Conservation (phyloP, 192 early-diverging fungal species). For the Umbelopsis isabellina region DNA sequence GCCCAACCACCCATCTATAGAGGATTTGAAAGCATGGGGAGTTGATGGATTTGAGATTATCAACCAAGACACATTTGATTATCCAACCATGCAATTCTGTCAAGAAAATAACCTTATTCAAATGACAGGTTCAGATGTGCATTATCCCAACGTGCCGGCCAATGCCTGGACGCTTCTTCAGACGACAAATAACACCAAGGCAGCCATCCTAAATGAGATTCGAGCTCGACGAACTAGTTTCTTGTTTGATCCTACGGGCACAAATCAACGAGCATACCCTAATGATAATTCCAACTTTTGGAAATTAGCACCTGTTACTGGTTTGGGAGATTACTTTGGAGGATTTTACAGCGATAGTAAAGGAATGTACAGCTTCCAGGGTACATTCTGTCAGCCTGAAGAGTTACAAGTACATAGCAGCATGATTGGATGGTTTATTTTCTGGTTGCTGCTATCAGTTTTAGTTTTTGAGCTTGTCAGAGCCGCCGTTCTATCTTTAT, state of each 20-base stretch:
- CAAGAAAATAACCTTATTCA: slow-evolving; percentile 51
- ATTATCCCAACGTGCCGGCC: slow-evolving; percentile 58
- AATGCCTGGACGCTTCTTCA: slow-evolving; percentile 67
- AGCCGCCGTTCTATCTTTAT: background rate
- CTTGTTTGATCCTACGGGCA: slow-evolving; percentile 69
- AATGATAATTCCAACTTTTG: slow-evolving; percentile 37
- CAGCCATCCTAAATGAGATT: slow-evolving; percentile 62
- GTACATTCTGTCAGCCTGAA: slow-evolving; percentile 64
- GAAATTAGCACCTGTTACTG: slow-evolving; percentile 52
- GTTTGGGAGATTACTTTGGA: slow-evolving; percentile 58
- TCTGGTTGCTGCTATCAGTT: slow-evolving; percentile 42
- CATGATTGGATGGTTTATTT: slow-evolving; percentile 51
- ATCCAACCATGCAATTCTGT: slow-evolving; percentile 57
- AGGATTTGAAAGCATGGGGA: slow-evolving; percentile 63
- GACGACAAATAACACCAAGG: slow-evolving; percentile 43
- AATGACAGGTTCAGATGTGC: slow-evolving; percentile 70
- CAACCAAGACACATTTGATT: slow-evolving; percentile 64
- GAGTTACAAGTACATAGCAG: slow-evolving; percentile 43
- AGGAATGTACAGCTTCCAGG: slow-evolving; percentile 76
- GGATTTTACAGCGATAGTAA: slow-evolving; percentile 61
- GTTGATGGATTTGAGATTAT: slow-evolving; percentile 74
- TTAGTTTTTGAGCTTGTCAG: slow-evolving; percentile 29
- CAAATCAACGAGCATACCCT: slow-evolving; percentile 49
- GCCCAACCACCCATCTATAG: slow-evolving; percentile 62
- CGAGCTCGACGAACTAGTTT: slow-evolving; percentile 61